Base-by-base conservation (phyloP, 768 basidiomycete genomes). In the Calvatia gigantea region DNA sequence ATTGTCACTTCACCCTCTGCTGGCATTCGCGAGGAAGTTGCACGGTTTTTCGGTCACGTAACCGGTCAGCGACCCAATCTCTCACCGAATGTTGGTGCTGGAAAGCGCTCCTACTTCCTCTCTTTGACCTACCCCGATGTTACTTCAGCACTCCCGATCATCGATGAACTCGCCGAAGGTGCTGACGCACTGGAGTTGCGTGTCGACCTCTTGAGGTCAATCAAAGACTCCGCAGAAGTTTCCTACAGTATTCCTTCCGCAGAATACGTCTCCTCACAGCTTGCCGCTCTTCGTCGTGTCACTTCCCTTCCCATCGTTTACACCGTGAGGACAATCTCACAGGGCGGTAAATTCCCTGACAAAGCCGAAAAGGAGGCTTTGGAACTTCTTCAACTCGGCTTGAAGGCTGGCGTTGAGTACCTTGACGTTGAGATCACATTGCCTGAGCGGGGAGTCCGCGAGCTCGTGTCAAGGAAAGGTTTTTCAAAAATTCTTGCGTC, bases 121-220 rank as follows among this genome's bases (percentile, higher is more conserved):
- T 87, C 88, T 7, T 76, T 99, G 54, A 97, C 96, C 0, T 95
- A 92, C 71, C 93, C 96, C 0, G 92, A 97, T 65, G 66, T 97
- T 59, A 84, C 78, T 1, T 81, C 83, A 3, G 86, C 88, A 0
- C 74, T 94, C 38, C 69, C 77, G 14, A 68, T 82, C 48, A 80
- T 98, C 38, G 83, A 90, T 19, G 82, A 87, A 41, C 69, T 99
- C 57, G 83, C 83, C 0, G 77, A 82, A 15, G 97, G 97, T 3
- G 90, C 86, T 6, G 95, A 98, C 64, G 96, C 94, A 0, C 71
- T 98, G 57, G 97, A 99, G 69, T 67, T 98, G n/a, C 85, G 96
- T 8, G 94, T 94, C 9, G 97, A 99, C 67, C 79, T 98, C 6
- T 77, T 99, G 17, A 84, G 82, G 14, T 82, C 65, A 19, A 62